A percentile compares a stretch with the other conserved stretches of the same genome.
Evolutionary conservation across 352 stramenopile species (phyloP).

Genomic region (Globisporangium canariense): DNA sequence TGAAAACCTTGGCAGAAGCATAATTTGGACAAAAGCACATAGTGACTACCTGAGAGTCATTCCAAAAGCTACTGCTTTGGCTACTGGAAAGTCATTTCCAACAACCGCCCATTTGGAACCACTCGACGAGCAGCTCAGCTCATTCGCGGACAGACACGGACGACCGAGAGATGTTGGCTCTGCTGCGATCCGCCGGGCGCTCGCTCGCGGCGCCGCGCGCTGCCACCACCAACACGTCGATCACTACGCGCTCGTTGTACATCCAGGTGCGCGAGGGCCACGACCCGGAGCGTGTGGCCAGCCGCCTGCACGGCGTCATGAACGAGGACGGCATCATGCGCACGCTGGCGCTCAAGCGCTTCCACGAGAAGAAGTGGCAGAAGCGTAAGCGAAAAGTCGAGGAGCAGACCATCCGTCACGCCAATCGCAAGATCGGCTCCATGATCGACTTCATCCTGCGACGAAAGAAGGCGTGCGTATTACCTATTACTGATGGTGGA

Average conservation of each 20-base stretch:
- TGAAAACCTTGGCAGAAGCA: too few species aligned
- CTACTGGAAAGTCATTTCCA: constrained; percentile 3
- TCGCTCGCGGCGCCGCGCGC: constrained; percentile 13
- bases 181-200: constrained; percentile 27
- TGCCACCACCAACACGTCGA: constrained; percentile 18
- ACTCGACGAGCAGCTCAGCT: constrained; percentile 3
- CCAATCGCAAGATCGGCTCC: constrained; percentile 74
- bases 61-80: background rate
- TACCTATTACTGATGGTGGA: background rate
- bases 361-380: constrained; percentile 85
- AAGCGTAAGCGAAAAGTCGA: constrained; percentile 77
- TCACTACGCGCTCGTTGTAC: constrained; percentile 39
- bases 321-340: constrained; percentile 77
- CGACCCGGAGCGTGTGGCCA: constrained; percentile 48
- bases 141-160: background rate
- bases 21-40: too few species aligned
- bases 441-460: constrained; percentile 86
- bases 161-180: constrained; percentile 22
- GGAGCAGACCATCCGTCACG: constrained; percentile 76
- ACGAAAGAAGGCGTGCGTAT: constrained; percentile 77
- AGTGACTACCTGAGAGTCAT: background rate
- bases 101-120: constrained; percentile 11
- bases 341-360: constrained; percentile 61
- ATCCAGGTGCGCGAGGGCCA: constrained; percentile 44
- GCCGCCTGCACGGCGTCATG: constrained; percentile 66